phyloP scores from a whole-genome alignment of 2,329 filamentous ascomycete genomes.

The Penicillium frequentans region DNA sequence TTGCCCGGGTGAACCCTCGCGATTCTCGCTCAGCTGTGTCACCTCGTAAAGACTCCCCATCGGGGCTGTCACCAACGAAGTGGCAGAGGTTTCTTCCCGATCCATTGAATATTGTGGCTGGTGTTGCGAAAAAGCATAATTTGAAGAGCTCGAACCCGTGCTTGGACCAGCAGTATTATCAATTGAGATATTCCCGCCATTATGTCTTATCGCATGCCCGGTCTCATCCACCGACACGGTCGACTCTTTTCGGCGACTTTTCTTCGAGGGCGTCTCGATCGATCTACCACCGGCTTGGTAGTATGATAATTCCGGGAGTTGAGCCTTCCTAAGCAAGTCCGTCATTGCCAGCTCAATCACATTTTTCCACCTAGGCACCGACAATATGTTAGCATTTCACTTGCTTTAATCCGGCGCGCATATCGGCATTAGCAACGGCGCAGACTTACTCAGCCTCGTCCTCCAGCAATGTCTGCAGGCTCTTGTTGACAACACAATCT shows the following conservation, averaged over 20 bases:
- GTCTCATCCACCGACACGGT: constrained; percentile 34
- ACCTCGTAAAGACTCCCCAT: constrained; percentile 53
- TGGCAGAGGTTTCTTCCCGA: constrained; percentile 37
- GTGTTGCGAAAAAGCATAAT: constrained; percentile 22
- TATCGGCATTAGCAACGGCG: constrained; percentile 15
- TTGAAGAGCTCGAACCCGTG: constrained; percentile 22
- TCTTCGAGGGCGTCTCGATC: constrained; percentile 30
- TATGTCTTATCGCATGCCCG: constrained; percentile 13
- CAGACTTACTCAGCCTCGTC: constrained; percentile 48
- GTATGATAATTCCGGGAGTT: constrained; percentile 39
- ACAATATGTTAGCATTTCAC: constrained; percentile 7
- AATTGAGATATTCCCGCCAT: constrained; percentile 18
- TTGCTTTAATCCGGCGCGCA: constrained; percentile 1
- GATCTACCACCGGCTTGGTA: constrained; percentile 34
- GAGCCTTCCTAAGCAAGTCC: constrained; percentile 37
- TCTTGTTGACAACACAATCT: constrained; percentile 55
- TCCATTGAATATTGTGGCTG: constrained; percentile 37
- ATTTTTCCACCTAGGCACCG: constrained; percentile 34
- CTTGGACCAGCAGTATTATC: constrained; percentile 11
- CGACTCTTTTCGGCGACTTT: constrained; percentile 33
- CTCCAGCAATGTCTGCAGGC: constrained; percentile 50
- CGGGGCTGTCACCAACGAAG: constrained; percentile 41
- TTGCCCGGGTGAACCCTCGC: constrained; percentile 32
- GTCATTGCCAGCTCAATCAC: constrained; percentile 41
- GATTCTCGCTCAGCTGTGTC: constrained; percentile 43